These are phyloP conservation scores for Gynostemma pentaphyllum DNA, from an alignment of 306 rosid genomes.

Conservation along the genomic window DNA sequence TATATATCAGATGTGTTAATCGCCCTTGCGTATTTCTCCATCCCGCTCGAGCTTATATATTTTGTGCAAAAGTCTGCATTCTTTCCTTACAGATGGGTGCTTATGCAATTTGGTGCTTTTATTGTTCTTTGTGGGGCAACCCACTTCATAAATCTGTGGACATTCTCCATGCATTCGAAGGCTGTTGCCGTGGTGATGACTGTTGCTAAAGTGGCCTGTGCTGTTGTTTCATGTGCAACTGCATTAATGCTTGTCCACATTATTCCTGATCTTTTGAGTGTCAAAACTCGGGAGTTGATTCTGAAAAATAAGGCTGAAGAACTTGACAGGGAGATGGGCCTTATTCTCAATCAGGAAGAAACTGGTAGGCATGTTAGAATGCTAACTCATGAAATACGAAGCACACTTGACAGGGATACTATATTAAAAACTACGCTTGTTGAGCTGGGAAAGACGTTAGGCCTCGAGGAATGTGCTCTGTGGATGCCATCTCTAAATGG, in stretches of 20 bases:
- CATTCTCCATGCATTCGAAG: conserved; percentile 65
- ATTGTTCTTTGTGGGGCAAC: conserved; percentile 94
- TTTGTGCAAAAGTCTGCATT: conserved; percentile 82
- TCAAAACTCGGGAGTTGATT: conserved; percentile 62
- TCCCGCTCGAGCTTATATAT: conserved; percentile 85
- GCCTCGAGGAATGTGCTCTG: conserved; percentile 78
- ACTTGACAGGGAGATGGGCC: conserved; percentile 94
- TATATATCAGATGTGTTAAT: conserved; percentile 77
- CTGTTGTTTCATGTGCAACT: conserved; percentile 81
- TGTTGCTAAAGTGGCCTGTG: conserved; percentile 60
- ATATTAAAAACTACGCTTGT: conserved; percentile 86
- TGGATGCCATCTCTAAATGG: conserved; percentile 92
- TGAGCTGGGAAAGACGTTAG: conserved; percentile 81
- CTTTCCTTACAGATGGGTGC: conserved; percentile 97
- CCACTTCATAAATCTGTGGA: conserved; percentile 87
- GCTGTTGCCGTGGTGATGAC: conserved; percentile 79
- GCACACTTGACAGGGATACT: conserved; percentile 80
- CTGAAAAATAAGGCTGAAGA: conserved; percentile 81
- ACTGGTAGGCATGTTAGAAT: conserved; percentile 93
- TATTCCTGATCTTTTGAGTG: conserved; percentile 79
- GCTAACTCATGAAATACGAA: conserved; percentile 94
- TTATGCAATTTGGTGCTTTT: conserved; percentile 92
- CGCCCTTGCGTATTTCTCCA: conserved; percentile 86
- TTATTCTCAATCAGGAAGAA: conserved; percentile 80
- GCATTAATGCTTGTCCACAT: conserved; percentile 93